Conservation (phyloP, 192 early-diverging fungal genomes). For the Umbelopsis ramanniana region DNA sequence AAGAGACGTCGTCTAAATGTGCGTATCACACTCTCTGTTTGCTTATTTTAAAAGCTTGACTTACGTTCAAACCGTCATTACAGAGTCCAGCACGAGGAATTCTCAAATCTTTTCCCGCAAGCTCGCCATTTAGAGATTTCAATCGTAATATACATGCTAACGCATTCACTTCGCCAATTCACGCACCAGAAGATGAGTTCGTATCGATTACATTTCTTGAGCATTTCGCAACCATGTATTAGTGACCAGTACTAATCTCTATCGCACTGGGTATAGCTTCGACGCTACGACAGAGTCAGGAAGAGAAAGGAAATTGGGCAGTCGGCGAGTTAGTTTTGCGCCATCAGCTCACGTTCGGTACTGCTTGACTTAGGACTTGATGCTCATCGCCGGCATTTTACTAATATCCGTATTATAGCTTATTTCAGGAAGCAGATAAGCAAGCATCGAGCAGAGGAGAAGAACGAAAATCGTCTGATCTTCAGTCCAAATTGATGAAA, state of each 20-base stretch:
- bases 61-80: neutral
- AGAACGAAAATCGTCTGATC: neutral
- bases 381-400: neutral
- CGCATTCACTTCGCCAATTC: constrained; percentile 12
- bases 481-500: constrained; percentile 1
- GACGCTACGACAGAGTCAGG: neutral
- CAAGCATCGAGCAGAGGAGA: neutral
- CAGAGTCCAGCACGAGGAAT: constrained; percentile 5
- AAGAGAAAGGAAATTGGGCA: constrained; percentile 5
- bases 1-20: constrained; percentile 13
- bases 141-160: constrained; percentile 14
- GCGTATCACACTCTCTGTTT: neutral
- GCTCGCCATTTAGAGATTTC: constrained; percentile 15
- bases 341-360: constrained; percentile 18
- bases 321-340: constrained; percentile 9
- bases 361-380: neutral
- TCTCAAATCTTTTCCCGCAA: constrained; percentile 5
- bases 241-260: neutral
- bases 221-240: neutral
- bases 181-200: neutral
- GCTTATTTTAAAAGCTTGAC: neutral
- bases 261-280: neutral
- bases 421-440: constrained; percentile 2
- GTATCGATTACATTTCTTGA: neutral
- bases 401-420: neutral